Conservation (phyloP, 176 grass and related monocot species). For the Oryza nivara region DNA sequence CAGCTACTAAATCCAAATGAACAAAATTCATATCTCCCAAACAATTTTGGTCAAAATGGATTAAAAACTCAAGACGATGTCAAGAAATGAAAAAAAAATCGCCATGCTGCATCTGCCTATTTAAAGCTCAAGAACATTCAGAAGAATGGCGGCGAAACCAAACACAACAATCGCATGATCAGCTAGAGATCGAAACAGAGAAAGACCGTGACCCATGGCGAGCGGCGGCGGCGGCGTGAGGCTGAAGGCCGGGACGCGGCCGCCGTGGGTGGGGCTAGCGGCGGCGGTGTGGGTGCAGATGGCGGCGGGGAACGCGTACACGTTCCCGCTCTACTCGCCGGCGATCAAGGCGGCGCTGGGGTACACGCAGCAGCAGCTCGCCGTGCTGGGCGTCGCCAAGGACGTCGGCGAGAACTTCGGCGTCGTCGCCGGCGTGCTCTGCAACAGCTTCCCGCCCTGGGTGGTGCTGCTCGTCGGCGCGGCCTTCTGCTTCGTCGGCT, state of each 20-base stretch:
- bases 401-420: conserved; percentile 80
- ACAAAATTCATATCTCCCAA: too few species aligned
- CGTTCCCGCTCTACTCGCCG: conserved; percentile 72
- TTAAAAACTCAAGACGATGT: neutral
- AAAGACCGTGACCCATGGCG: neutral
- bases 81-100: neutral
- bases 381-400: conserved; percentile 78
- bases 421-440: conserved; percentile 58
- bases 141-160: neutral
- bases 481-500: conserved; percentile 59
- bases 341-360: conserved; percentile 52
- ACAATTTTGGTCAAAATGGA: neutral
- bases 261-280: conserved; percentile 72
- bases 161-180: neutral
- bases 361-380: conserved; percentile 55
- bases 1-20: neutral
- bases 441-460: conserved; percentile 62
- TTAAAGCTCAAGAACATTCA: neutral
- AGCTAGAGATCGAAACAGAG: neutral
- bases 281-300: conserved; percentile 74
- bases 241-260: conserved; percentile 63
- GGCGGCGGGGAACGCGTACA: conserved; percentile 64
- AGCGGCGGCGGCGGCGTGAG: conserved; percentile 4
- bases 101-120: neutral
- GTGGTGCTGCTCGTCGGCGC: conserved; percentile 56